Evolutionary conservation across 257 asterid species (phyloP).

Genomic region (Apocynum venetum): DNA sequence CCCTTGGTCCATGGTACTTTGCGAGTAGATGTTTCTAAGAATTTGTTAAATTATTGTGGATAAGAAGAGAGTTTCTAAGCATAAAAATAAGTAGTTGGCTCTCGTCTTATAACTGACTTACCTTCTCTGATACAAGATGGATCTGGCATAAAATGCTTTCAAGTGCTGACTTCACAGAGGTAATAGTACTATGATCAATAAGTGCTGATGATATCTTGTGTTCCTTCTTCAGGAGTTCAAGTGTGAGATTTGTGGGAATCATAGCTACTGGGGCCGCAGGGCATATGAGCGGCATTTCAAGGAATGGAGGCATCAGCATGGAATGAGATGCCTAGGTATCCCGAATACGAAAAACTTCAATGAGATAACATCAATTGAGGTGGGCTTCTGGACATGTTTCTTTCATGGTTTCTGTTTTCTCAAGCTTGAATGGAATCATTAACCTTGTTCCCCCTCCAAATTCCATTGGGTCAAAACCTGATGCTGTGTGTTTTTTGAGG

Average conservation of each 20-base stretch:
- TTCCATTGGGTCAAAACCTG: neutral
- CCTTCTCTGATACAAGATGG: neutral
- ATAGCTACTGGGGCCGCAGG: slow-evolving; percentile 99
- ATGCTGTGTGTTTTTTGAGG: neutral
- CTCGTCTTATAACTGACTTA: neutral
- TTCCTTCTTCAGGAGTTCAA: slow-evolving; percentile 70
- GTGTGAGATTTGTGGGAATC: slow-evolving; percentile 98
- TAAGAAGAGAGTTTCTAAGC: neutral
- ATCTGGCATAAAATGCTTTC: neutral
- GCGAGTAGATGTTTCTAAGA: neutral
- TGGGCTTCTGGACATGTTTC: slow-evolving; percentile 15
- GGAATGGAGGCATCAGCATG: slow-evolving; percentile 99
- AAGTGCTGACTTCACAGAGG: neutral
- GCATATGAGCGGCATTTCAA: slow-evolving; percentile 99
- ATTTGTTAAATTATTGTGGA: neutral
- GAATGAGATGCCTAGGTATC: slow-evolving; percentile 97
- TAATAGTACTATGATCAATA: neutral
- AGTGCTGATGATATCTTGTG: neutral
- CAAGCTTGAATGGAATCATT: neutral
- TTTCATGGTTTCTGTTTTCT: neutral
- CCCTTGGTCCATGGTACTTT: neutral
- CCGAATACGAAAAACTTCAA: slow-evolving; percentile 96
- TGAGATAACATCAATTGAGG: slow-evolving; percentile 91
- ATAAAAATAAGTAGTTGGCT: no score
- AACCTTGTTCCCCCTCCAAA: neutral